phyloP scores from a whole-genome alignment of 495 filamentous ascomycete species.

The Hyaloscypha hepaticicola region DNA sequence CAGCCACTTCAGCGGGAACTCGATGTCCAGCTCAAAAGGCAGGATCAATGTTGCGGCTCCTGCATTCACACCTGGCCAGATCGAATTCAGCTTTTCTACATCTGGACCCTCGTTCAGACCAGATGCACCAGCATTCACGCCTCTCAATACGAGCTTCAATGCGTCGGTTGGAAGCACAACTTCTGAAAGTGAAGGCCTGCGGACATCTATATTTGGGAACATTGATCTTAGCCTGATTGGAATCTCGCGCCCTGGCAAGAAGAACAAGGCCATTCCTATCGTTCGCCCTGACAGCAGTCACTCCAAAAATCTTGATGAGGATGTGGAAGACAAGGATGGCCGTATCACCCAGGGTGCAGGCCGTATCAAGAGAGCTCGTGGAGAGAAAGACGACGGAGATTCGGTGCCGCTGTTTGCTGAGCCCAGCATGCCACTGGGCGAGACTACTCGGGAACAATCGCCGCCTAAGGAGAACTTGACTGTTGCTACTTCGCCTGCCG shows the following conservation, averaged over 20 bases:
- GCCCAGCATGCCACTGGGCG: constrained; percentile 48
- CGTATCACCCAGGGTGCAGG: constrained; percentile 52
- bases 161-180: constrained; percentile 38
- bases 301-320: constrained; percentile 37
- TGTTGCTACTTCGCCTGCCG: constrained; percentile 28
- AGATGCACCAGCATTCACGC: constrained; percentile 78
- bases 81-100: constrained; percentile 74
- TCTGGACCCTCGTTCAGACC: constrained; percentile 72
- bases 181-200: constrained; percentile 35
- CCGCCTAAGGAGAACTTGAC: constrained; percentile 31
- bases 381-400: constrained; percentile 57
- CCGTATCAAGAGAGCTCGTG: constrained; percentile 71
- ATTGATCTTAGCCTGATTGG: constrained; percentile 61
- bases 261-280: constrained; percentile 82
- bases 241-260: constrained; percentile 59
- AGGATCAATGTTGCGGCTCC: constrained; percentile 70
- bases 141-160: constrained; percentile 43
- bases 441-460: constrained; percentile 42
- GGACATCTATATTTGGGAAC: constrained; percentile 66
- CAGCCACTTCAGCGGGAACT: constrained; percentile 29
- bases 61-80: constrained; percentile 65
- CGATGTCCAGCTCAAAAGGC: constrained; percentile 22
- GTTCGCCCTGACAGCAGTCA: constrained; percentile 58
- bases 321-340: constrained; percentile 50
- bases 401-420: constrained; percentile 68